Conservation (phyloP, 257 asterid species). For the Solanum medicagineum region DNA sequence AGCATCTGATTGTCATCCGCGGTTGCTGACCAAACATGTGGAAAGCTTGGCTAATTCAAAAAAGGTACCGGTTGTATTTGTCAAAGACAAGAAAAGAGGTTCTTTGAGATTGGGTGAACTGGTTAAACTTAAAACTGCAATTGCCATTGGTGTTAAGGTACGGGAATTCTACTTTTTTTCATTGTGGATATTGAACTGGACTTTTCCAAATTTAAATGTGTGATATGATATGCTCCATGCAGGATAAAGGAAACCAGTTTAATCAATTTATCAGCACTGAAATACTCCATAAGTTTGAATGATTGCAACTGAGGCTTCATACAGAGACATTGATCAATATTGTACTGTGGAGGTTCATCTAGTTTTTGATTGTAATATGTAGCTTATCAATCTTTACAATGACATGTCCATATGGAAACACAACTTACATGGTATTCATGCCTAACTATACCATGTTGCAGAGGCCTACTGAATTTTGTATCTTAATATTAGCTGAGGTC, state of each 20-base stretch:
- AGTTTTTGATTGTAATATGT: background rate
- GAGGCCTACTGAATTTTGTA: background rate
- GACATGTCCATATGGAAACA: background rate
- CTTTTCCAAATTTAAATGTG: background rate
- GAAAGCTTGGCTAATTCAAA: conserved; percentile 64
- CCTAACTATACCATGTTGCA: background rate
- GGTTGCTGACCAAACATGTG: conserved; percentile 64
- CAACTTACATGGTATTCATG: background rate
- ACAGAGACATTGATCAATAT: background rate
- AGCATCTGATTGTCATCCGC: conserved; percentile 81
- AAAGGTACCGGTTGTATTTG: conserved; percentile 49
- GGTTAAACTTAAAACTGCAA: conserved; percentile 67
- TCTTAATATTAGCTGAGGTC: background rate
- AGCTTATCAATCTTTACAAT: background rate
- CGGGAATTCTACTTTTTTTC: background rate
- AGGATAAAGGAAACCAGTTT: conserved; percentile 47
- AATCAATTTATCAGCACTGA: conserved; percentile 25
- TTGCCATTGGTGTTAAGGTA: conserved; percentile 79
- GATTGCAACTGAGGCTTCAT: background rate
- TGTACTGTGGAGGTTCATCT: background rate
- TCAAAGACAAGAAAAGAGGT: conserved; percentile 58
- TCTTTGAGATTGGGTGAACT: conserved; percentile 74
- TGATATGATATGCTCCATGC: conserved; percentile 10
- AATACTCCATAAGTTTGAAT: background rate
- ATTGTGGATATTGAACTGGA: background rate